These are phyloP conservation scores for Hyaloscypha hepaticicola DNA, from an alignment of 495 filamentous ascomycete species.

Conservation along the genomic window DNA sequence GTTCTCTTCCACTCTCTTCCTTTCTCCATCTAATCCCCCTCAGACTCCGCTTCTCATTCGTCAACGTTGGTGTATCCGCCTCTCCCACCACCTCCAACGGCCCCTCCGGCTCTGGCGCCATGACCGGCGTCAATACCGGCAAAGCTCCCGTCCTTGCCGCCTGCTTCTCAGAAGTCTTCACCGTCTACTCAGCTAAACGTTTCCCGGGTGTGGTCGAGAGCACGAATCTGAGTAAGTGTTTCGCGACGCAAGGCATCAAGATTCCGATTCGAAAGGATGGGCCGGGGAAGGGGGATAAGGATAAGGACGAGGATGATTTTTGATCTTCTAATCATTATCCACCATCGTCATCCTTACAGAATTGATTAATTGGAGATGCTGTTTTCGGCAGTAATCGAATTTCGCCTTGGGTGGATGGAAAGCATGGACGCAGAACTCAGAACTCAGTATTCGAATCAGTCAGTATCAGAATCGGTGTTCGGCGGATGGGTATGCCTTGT, in stretches of 20 bases:
- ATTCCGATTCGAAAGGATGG: constrained; percentile 92
- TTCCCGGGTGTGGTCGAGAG: constrained; percentile 97
- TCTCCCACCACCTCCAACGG: constrained; percentile 29
- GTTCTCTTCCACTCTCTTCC: constrained; percentile 2
- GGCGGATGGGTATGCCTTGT: no score
- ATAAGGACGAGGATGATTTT: constrained; percentile 28
- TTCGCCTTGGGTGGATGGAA: no score
- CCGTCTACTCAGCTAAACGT: constrained; percentile 95
- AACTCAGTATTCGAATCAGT: no score
- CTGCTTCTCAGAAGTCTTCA: constrained; percentile 86
- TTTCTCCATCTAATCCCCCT: constrained; percentile 19
- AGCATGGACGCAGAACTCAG: no score
- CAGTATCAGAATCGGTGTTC: no score
- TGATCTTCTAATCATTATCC: background rate
- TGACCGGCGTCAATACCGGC: constrained; percentile 62
- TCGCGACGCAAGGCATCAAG: constrained; percentile 95
- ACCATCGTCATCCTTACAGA: background rate
- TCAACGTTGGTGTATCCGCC: constrained; percentile 66
- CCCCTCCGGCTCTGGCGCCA: constrained; percentile 2
- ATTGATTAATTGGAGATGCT: no score
- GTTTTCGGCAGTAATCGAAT: no score
- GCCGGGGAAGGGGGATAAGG: constrained; percentile 17
- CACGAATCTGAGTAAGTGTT: constrained; percentile 88
- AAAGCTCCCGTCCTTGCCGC: constrained; percentile 83
- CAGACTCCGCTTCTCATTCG: constrained; percentile 62